Evolutionary conservation across 352 stramenopile genomes (phyloP).

Genomic region (Globisporangium cystogenes): DNA sequence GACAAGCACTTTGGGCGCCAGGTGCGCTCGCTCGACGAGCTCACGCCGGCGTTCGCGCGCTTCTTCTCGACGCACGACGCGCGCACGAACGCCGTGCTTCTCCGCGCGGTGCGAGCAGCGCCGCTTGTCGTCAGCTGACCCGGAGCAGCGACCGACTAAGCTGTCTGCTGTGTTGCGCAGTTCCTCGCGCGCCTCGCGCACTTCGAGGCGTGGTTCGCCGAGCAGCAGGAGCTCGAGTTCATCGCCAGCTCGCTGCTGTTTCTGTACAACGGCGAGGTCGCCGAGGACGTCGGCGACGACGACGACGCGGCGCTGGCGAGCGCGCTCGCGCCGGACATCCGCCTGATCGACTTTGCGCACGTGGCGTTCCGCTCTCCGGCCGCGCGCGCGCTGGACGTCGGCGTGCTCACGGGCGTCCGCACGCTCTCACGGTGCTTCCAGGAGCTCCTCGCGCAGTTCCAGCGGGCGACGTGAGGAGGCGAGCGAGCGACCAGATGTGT

Average conservation of each 20-base stretch:
- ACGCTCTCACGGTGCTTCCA: slow-evolving; percentile 53
- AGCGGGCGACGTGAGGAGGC: not conserved
- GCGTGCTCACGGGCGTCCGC: slow-evolving; percentile 46
- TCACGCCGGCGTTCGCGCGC: slow-evolving; percentile 60
- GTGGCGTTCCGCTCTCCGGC: slow-evolving; percentile 18
- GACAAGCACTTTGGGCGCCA: slow-evolving; percentile 86
- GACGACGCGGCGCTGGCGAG: slow-evolving; percentile 1
- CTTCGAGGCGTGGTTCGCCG: slow-evolving; percentile 70
- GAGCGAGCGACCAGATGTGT: not conserved
- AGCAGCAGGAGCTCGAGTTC: slow-evolving; percentile 84
- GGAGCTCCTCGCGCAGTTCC: slow-evolving; percentile 20
- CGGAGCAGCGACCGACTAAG: too few species aligned
- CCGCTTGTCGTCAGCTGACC: too few species aligned
- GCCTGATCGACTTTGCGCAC: slow-evolving; percentile 86
- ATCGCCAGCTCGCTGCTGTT: slow-evolving; percentile 95
- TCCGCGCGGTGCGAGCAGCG: slow-evolving; percentile 30
- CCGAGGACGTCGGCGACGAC: slow-evolving; percentile 19
- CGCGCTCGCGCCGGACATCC: slow-evolving; percentile 38
- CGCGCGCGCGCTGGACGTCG: slow-evolving; percentile 34
- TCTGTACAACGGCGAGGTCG: slow-evolving; percentile 82
- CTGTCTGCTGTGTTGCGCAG: slow-evolving; percentile 14
- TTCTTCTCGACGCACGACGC: slow-evolving; percentile 60
- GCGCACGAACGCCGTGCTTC: slow-evolving; percentile 22
- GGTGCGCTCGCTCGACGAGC: slow-evolving; percentile 42
- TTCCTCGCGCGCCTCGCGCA: slow-evolving; percentile 60